Evolutionary conservation across 1,284 basidiomycete genomes (phyloP), one percentile per base, ranked within the genome.

Genomic region (Boletus sp.): DNA sequence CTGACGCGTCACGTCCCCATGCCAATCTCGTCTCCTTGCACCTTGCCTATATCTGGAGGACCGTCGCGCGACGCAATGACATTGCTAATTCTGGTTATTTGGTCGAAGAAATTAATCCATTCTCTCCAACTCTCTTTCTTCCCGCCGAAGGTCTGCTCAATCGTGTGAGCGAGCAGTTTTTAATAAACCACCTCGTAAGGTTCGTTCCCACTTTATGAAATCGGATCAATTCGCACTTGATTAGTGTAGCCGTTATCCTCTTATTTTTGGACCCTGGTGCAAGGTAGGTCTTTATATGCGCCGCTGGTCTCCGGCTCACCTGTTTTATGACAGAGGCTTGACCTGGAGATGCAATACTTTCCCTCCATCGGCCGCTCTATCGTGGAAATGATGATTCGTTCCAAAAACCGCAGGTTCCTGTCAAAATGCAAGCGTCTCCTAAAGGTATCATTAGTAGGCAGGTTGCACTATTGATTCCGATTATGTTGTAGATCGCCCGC

Each of bases 261-360:
- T 87, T 20, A 77, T 88, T 48, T 89, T 89, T 62, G 87, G 87
- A 3, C 62, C 71, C 25, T 81, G 79, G 78, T 72, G 73, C 57
- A 72, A 76, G 69, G 84, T 84, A 64, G 46, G 59, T 58, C 22
- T 30, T 33, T 51, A 36, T 37, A 50, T 52, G 50, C 58, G 49
- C 42, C 26, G 26, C 29, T 32, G 30, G 30, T 46, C 9, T 20
- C 26, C 5, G 13, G 5, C 6, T 44, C n/a, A 13, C 37, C 50
- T 37, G 22, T 14, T 30, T 48, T 22, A 16, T n/a, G 16, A 34
- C 61, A 88, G 84, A 80, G 76, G 70, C 69, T 84, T 29, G 74
- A 77, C 52, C 51, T 68, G 14, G 85, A 88, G 64, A 60, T 59
- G 17, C 50, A 61, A 4, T 73, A 74, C 50, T 77, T 81, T 55